Base-by-base conservation (phyloP, 2,329 filamentous ascomycete species). In the Colletotrichum tropicale region DNA sequence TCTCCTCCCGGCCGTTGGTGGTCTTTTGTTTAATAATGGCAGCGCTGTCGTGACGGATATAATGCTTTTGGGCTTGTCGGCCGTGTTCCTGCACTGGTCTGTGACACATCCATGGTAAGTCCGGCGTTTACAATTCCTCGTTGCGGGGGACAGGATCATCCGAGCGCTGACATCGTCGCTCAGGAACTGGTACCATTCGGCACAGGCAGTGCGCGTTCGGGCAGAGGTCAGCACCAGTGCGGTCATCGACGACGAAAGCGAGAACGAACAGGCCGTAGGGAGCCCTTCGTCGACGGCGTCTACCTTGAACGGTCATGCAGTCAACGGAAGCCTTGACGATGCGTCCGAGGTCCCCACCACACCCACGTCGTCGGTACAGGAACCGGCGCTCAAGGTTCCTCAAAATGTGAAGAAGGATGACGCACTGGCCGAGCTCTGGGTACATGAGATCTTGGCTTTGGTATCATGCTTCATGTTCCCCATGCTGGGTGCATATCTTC, bases 61-160 rank as follows among this genome's bases (percentile, higher is more conserved):
- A 32, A 93, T 97, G 80, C 88, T 98, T 38, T 86, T 98, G 36
- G 92, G 91, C 4, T 85, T 98, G 76, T 94, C 95, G 3, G 95
- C 94, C 6, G 90, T 98, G 60, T 98, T 98, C 81, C 87, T 98
- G 77, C 96, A 98, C 82, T 98, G 96, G 95, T 96, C 95, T 65
- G 94, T 98, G 58, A 93, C 95, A 71, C 88, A 97, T 78, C 96
- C 96, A 79, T 98, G 96, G 96, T 96, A 87, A 82, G 90, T 79
- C 58, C 34, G 26, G 10, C 61, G n/a, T 58, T 56, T 36, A 16
- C 36, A 55, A 52, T 34, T 43, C 43, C 71, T 34, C 15, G 32
- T 34, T 48, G 28, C 62, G 16, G 24, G 43, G 38, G 62, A 67
- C 60, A 74, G 60, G n/a, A 61, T 65, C 77, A 71, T 48, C 36